Conservation (phyloP, 306 rosid species). For the Trichosanthes cucumerina region DNA sequence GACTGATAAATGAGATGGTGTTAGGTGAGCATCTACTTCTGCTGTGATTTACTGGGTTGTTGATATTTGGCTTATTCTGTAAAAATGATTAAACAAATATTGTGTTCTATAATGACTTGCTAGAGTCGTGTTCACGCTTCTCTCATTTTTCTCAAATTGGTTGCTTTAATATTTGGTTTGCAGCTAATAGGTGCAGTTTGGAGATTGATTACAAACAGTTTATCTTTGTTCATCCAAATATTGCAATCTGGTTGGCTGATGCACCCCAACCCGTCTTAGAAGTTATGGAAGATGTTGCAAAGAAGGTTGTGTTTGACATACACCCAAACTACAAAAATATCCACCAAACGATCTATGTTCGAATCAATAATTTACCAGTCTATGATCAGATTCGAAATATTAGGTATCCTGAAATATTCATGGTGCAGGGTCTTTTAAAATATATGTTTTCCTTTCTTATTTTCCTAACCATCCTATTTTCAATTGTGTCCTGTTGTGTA, state of each 20-base stretch:
- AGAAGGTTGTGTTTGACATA: conserved; percentile 71
- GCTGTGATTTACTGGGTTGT: neutral
- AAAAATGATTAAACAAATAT: neutral
- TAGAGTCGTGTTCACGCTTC: neutral
- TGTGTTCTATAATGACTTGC: neutral
- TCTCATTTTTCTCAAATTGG: neutral
- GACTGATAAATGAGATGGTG: conserved; percentile 91
- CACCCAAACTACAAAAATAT: conserved; percentile 81
- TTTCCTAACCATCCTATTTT: neutral
- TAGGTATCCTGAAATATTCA: conserved; percentile 35
- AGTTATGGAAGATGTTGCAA: conserved; percentile 98
- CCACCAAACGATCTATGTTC: conserved; percentile 81
- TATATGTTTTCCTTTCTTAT: neutral
- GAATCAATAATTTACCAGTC: conserved; percentile 85
- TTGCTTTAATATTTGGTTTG: conserved; percentile 20
- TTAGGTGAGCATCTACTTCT: conserved; percentile 38
- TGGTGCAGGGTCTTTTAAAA: neutral
- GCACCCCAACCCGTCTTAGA: conserved; percentile 96
- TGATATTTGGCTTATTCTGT: neutral
- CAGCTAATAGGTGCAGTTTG: conserved; percentile 85
- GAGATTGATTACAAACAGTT: conserved; percentile 95
- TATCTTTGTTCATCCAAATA: conserved; percentile 89
- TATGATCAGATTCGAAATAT: conserved; percentile 96
- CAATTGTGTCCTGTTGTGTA: conserved; percentile 23
- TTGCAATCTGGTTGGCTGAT: conserved; percentile 99